phyloP scores from a whole-genome alignment of 2,329 filamentous ascomycete genomes.

The Aspergillus uvarum region DNA sequence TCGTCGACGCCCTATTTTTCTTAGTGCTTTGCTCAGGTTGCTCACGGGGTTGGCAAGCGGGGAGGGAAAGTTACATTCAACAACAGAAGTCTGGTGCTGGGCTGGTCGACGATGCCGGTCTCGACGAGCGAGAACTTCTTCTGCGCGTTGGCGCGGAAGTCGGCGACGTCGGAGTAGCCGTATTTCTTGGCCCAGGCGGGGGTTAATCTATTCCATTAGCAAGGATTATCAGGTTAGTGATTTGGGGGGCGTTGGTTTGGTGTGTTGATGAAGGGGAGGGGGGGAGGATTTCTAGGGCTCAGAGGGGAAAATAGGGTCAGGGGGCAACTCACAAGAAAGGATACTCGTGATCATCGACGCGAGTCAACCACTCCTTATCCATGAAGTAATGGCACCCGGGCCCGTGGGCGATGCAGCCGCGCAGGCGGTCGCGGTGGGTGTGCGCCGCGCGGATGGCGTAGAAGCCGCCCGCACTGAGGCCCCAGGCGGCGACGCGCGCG shows the following conservation, averaged over 20 bases:
- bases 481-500: conserved; percentile 61
- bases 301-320: not conserved
- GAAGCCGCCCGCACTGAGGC: conserved; percentile 65
- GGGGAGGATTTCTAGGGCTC: not conserved
- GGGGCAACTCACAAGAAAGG: conserved; percentile 52
- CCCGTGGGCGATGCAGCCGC: conserved; percentile 62
- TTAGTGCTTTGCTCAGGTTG: too few species aligned
- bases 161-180: conserved; percentile 58
- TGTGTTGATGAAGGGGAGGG: not conserved
- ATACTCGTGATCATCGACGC: conserved; percentile 66
- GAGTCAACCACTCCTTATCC: conserved; percentile 58
- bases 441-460: conserved; percentile 68
- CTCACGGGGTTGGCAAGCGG: too few species aligned
- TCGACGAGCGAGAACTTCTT: conserved; percentile 64
- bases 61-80: conserved; percentile 53
- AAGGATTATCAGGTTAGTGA: too few species aligned
- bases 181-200: conserved; percentile 62
- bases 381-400: conserved; percentile 65
- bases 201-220: conserved; percentile 22
- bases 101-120: conserved; percentile 56
- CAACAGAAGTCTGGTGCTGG: conserved; percentile 58
- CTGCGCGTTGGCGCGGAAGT: conserved; percentile 56
- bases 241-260: not conserved
- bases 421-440: conserved; percentile 58
- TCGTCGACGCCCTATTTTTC: conserved; percentile 57